A percentile compares a stretch with the other conserved stretches of the same genome.
These are phyloP conservation scores for Eucalyptus cladocalyx DNA, from an alignment of 345 rosid genomes.

Conservation along the genomic window DNA sequence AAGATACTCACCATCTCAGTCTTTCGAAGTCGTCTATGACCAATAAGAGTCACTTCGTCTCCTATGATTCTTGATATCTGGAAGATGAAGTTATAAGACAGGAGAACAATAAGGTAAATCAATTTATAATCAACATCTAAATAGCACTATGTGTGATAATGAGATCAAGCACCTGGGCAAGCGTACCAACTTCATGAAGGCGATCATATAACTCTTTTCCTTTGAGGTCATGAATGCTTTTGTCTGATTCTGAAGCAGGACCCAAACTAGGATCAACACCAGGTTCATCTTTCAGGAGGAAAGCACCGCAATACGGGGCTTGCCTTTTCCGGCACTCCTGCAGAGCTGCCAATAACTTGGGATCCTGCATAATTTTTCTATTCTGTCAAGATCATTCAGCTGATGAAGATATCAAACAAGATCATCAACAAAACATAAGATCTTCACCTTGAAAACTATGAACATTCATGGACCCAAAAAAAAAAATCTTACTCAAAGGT, in stretches of 20 bases:
- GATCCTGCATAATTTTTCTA: slow-evolving; percentile 41
- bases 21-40: slow-evolving; percentile 85
- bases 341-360: slow-evolving; percentile 83
- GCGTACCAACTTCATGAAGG: slow-evolving; percentile 95
- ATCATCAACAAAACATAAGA: background rate
- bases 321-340: slow-evolving; percentile 88
- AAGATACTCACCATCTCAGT: slow-evolving; percentile 73
- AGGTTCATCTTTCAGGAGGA: slow-evolving; percentile 87
- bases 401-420: background rate
- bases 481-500: background rate
- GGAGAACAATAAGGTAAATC: background rate
- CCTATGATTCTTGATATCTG: slow-evolving; percentile 90
- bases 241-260: slow-evolving; percentile 59
- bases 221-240: slow-evolving; percentile 51
- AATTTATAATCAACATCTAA: background rate
- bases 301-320: slow-evolving; percentile 98
- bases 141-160: background rate
- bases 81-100: background rate
- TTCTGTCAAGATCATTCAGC: background rate
- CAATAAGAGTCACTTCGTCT: slow-evolving; percentile 88
- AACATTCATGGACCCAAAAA: background rate
- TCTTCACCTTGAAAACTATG: background rate
- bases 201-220: slow-evolving; percentile 76
- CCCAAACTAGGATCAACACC: slow-evolving; percentile 52
- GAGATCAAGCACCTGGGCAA: slow-evolving; percentile 61